A percentile compares a stretch with the other conserved stretches of the same genome.
phyloP scores from a whole-genome alignment of 1,139 yeast species.

The Zygotorulaspora mrakii region DNA sequence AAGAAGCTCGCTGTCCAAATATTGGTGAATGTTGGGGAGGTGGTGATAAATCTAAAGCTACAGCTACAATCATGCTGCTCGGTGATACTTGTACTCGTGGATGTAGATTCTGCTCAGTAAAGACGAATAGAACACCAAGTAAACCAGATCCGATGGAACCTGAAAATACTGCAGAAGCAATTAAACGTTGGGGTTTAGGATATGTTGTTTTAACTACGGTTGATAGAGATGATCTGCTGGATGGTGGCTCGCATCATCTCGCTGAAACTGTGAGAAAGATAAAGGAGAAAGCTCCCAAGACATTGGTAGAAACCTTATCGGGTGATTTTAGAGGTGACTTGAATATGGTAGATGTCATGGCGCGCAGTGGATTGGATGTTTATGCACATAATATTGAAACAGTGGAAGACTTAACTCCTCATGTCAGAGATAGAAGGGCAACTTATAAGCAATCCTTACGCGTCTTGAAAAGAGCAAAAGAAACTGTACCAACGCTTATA shows the following conservation, averaged over 20 bases:
- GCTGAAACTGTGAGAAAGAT: slow-evolving; percentile 82
- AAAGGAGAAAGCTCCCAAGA: slow-evolving; percentile 85
- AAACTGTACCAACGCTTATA: slow-evolving; percentile 65
- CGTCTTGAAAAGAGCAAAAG: slow-evolving; percentile 77
- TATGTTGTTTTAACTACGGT: slow-evolving; percentile 97
- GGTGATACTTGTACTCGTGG: slow-evolving; percentile 99
- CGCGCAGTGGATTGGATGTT: slow-evolving; percentile 85
- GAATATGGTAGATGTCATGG: slow-evolving; percentile 74
- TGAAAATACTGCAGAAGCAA: slow-evolving; percentile 95
- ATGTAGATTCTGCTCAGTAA: slow-evolving; percentile 95
- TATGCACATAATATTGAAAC: slow-evolving; percentile 97
- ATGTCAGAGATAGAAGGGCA: slow-evolving; percentile 93
- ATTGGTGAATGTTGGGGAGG: slow-evolving; percentile 99
- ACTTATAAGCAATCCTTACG: slow-evolving; percentile 84
- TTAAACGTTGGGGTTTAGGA: slow-evolving; percentile 97
- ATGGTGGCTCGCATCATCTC: slow-evolving; percentile 91
- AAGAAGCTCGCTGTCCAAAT: slow-evolving; percentile 97
- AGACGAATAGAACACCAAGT: slow-evolving; percentile 82
- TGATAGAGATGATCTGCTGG: slow-evolving; percentile 90
- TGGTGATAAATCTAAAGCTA: slow-evolving; percentile 84
- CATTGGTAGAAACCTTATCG: slow-evolving; percentile 85
- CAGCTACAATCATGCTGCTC: slow-evolving; percentile 96
- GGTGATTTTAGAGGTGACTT: slow-evolving; percentile 95
- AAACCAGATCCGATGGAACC: slow-evolving; percentile 96
- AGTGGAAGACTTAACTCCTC: slow-evolving; percentile 92